phyloP scores from a whole-genome alignment of 257 asterid species.

The Scutellaria minor region DNA sequence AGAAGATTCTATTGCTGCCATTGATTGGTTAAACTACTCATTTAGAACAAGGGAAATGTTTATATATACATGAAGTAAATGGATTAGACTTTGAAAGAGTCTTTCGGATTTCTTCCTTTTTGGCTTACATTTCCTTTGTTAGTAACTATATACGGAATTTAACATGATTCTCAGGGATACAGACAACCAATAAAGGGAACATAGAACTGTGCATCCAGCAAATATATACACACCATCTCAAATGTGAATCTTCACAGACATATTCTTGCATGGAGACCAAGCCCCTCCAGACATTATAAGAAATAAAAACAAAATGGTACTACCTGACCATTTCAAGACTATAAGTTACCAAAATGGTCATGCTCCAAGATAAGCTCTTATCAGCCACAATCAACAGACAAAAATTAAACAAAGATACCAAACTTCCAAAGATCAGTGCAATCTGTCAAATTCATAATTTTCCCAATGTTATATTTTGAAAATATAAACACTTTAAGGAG shows the following conservation, averaged over 20 bases:
- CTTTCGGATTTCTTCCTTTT: too few relatives aligned
- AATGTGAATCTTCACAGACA: not conserved
- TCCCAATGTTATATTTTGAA: not conserved
- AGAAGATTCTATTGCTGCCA: not conserved
- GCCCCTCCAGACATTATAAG: not conserved
- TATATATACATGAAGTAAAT: not conserved
- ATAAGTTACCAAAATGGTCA: not conserved
- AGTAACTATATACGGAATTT: too few relatives aligned
- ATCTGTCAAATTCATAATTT: constrained; percentile 22
- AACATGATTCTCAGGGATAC: too few relatives aligned
- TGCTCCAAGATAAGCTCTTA: not conserved
- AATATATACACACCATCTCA: too few relatives aligned
- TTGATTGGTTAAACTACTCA: not conserved
- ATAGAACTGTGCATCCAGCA: not conserved
- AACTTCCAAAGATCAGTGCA: not conserved
- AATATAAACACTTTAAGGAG: not conserved
- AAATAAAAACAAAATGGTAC: too few relatives aligned
- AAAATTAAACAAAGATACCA: constrained; percentile 8
- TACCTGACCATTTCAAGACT: too few relatives aligned
- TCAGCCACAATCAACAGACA: constrained; percentile 14
- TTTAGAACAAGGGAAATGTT: not conserved
- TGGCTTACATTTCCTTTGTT: too few relatives aligned
- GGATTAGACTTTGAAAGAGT: too few relatives aligned
- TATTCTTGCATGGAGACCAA: not conserved
- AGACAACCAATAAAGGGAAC: not conserved